phyloP scores from a whole-genome alignment of 495 filamentous ascomycete species.

The Aspergillus sclerotioniger region DNA sequence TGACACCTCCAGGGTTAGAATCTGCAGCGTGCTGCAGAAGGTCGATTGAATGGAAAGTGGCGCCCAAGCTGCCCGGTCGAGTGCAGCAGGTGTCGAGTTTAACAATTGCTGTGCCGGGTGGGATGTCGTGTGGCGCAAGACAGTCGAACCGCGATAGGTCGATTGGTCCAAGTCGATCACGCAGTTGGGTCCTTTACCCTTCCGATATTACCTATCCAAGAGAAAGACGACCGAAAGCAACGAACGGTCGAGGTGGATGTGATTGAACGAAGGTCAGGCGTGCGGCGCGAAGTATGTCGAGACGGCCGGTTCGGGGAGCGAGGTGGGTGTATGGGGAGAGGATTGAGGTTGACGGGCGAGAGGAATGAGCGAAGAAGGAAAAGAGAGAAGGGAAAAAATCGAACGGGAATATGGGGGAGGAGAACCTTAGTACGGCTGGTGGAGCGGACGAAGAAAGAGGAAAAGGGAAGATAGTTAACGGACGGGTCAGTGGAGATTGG shows the following conservation, averaged over 20 bases:
- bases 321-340: slow-evolving; percentile 5
- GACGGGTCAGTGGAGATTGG: slow-evolving; percentile 26
- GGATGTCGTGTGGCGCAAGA: neutral
- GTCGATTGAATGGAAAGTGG: slow-evolving; percentile 24
- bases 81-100: slow-evolving; percentile 11
- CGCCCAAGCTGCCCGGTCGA: slow-evolving; percentile 18
- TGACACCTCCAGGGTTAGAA: slow-evolving; percentile 18
- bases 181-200: neutral
- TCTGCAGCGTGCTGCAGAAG: slow-evolving; percentile 17
- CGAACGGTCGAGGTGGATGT: slow-evolving; percentile 3
- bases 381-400: slow-evolving; percentile 14
- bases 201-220: neutral
- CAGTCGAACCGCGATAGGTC: slow-evolving; percentile 1
- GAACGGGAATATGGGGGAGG: slow-evolving; percentile 22
- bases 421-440: slow-evolving; percentile 22
- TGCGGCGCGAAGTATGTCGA: slow-evolving; percentile 6
- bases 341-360: slow-evolving; percentile 3
- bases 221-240: slow-evolving; percentile 11
- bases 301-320: slow-evolving; percentile 10
- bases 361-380: slow-evolving; percentile 10
- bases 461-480: slow-evolving; percentile 26
- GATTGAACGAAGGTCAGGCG: slow-evolving; percentile 7
- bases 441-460: slow-evolving; percentile 20
- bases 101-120: slow-evolving; percentile 1
- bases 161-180: neutral